A percentile compares a stretch with the other conserved stretches of the same genome.
phyloP scores from a whole-genome alignment of 2,329 filamentous ascomycete genomes.

The Trichoderma pleuroti region DNA sequence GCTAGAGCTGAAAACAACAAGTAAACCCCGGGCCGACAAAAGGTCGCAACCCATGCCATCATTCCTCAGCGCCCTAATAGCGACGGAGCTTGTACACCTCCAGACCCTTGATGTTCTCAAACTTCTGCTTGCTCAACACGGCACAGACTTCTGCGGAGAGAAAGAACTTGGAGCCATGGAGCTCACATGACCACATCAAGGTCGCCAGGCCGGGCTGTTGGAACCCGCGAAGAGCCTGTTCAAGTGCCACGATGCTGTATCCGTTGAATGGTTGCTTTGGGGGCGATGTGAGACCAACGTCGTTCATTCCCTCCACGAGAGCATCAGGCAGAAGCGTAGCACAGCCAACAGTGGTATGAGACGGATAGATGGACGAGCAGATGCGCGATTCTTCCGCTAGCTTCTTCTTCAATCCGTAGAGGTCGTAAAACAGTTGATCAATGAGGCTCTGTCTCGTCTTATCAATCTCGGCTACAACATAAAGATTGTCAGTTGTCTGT shows the following conservation, averaged over 20 bases:
- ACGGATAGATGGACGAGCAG: neutral
- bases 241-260: neutral
- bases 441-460: neutral
- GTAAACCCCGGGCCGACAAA: neutral
- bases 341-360: neutral
- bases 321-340: neutral
- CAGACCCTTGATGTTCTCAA: neutral
- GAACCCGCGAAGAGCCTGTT: neutral
- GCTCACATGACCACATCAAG: neutral
- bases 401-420: neutral
- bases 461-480: neutral
- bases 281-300: neutral
- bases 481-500: neutral
- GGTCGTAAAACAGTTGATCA: neutral
- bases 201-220: neutral
- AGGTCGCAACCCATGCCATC: neutral
- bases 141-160: neutral
- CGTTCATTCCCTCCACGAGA: neutral
- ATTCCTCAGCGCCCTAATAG: neutral
- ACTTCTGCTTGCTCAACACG: neutral
- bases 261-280: neutral
- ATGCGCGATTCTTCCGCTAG: neutral
- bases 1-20: neutral
- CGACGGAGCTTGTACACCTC: neutral
- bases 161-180: neutral